Conservation (phyloP, 371 early-diverging fungal genomes). For the Phascolomyces articulosus region DNA sequence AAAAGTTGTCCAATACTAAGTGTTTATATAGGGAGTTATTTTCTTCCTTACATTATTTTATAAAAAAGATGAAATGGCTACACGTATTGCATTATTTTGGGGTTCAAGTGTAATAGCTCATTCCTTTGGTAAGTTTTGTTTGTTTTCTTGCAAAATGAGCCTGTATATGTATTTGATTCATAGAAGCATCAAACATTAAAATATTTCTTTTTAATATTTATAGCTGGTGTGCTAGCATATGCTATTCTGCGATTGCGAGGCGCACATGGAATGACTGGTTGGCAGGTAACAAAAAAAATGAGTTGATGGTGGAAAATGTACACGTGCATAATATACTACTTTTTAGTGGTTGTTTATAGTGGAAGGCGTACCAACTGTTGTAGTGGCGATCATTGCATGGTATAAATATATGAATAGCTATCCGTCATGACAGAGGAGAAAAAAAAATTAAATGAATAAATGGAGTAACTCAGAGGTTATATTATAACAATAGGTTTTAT, state of each 20-base stretch:
- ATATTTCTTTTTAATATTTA: background rate
- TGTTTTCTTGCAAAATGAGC: too few relatives aligned
- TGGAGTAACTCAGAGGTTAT: too few relatives aligned
- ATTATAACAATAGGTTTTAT: conserved; percentile 30
- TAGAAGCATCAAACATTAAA: background rate
- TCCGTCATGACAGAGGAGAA: too few relatives aligned
- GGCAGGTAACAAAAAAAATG: conserved; percentile 29
- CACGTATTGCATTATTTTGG: conserved; percentile 53
- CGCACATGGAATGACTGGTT: conserved; percentile 37
- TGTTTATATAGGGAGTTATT: conserved; percentile 32
- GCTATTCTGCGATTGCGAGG: conserved; percentile 46
- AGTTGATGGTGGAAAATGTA: background rate
- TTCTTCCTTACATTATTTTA: conserved; percentile 49
- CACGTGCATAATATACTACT: background rate
- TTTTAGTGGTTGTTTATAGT: conserved; percentile 48
- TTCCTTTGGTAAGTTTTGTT: conserved; percentile 37
- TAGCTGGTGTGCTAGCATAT: conserved; percentile 51
- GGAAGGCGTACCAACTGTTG: conserved; percentile 53
- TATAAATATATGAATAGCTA: conserved; percentile 12
- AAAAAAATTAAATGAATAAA: background rate
- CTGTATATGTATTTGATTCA: too few relatives aligned
- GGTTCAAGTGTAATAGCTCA: conserved; percentile 50
- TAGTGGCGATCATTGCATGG: conserved; percentile 39
- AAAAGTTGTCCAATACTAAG: too few relatives aligned
- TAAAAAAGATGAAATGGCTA: conserved; percentile 52